A percentile compares a stretch with the other conserved stretches of the same genome.
Conservation (phyloP, 768 basidiomycete genomes). For the Aureoboletus auriporus region DNA sequence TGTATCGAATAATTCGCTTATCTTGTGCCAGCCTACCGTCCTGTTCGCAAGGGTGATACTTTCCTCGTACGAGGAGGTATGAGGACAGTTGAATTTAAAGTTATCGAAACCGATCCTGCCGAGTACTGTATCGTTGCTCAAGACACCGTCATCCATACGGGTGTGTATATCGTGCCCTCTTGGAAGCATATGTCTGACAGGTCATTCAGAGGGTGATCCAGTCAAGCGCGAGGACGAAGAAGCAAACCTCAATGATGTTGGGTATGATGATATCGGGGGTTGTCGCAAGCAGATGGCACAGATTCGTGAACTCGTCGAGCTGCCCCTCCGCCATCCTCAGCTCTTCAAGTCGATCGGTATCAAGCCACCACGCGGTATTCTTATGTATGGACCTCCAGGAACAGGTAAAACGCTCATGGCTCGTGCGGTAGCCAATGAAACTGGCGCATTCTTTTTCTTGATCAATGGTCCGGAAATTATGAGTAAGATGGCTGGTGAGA, state of each 20-base stretch:
- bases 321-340: conserved; percentile 97
- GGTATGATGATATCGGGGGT: conserved; percentile 99
- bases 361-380: conserved; percentile 98
- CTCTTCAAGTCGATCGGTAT: conserved; percentile 99
- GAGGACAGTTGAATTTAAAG: conserved; percentile 99
- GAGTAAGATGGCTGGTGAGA: conserved; percentile 99
- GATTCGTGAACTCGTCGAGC: conserved; percentile 97
- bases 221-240: conserved; percentile 99
- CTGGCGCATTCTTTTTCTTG: conserved; percentile 99
- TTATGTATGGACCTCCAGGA: conserved; percentile 98
- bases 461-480: conserved; percentile 99
- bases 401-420: conserved; percentile 99
- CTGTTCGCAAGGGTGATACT: conserved; percentile 95
- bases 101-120: conserved; percentile 95
- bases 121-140: conserved; percentile 99
- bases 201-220: conserved; percentile 83
- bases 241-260: conserved; percentile 92
- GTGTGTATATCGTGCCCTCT: conserved; percentile 28
- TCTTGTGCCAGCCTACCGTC: conserved; percentile 68
- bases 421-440: conserved; percentile 98
- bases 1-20: neutral
- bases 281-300: conserved; percentile 99
- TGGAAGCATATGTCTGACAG: conserved; percentile 2
- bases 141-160: conserved; percentile 96
- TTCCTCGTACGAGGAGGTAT: conserved; percentile 99